Evolutionary conservation across 805 yeast genomes (phyloP), one percentile per base, ranked within the genome.

Genomic region (Myxozyma geophila): DNA sequence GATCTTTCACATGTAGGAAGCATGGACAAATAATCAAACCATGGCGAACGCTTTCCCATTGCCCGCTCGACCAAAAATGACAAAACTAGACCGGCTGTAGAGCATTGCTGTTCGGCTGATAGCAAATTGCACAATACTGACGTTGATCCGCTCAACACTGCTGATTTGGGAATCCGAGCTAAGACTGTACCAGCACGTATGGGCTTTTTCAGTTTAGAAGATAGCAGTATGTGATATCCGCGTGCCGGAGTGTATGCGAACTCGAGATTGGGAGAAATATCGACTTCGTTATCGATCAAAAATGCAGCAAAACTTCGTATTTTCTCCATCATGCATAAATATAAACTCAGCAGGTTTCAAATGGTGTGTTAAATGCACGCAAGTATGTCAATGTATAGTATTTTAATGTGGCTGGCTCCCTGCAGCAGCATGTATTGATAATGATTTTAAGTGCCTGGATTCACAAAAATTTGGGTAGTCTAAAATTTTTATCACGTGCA

Each of bases 61-160:
- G 83, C 76, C 59, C 80, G 74, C 73, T 93, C 98, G 71, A 89
- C 91, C 35, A 92, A 78, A 63, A 86, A 88, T 0, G 92, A 84
- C 7, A 90, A 67, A 7, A 88, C 84, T 56, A 92, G 77, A 0
- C 86, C 88, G 48, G 84, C 80, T 76, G 89, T 83, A 0, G 96
- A 95, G 44, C 57, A 37, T 8, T 56, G 61, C 36, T 80, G 82
- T 4, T 88, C 75, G 1, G 76, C 80, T 36, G 81, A 81, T 12
- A 92, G 72, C 15, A 92, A 71, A 68, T 92, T 89, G 36, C 90
- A 84, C 37, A 92, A 82, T 1, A 75, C 79, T 13, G 79, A 78
- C 39, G 76, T 79, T n/a, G 64, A 61, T 3, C 77, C 74, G 7
- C 76, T 70, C 23, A 78, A 68, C 10, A 77, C 72, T 7, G 68